phyloP scores from a whole-genome alignment of 2,329 filamentous ascomycete species.

The Atkinsonella texensis region DNA sequence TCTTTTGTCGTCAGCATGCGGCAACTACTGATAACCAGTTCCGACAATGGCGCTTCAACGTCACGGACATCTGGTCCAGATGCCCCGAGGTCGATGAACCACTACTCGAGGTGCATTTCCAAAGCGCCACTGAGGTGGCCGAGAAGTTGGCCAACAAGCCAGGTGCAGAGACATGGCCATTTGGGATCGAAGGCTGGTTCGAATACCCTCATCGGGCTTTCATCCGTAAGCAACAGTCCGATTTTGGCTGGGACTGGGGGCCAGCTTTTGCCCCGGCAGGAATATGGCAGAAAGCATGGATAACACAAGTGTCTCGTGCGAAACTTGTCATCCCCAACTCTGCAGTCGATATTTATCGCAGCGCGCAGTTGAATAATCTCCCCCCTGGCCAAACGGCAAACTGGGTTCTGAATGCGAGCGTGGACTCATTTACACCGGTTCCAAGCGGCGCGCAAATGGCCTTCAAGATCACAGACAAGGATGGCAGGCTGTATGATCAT shows the following conservation, averaged over 20 bases:
- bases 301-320: conserved; percentile 28
- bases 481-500: conserved; percentile 24
- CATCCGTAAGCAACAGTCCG: conserved; percentile 48
- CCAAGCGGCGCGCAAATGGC: conserved; percentile 28
- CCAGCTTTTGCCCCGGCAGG: conserved; percentile 50
- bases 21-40: conserved; percentile 51
- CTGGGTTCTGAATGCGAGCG: conserved; percentile 49
- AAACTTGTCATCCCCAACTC: conserved; percentile 27
- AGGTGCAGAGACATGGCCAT: conserved; percentile 6
- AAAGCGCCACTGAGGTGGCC: conserved; percentile 10
- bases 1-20: conserved; percentile 40
- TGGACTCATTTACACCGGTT: conserved; percentile 41
- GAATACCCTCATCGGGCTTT: conserved; percentile 11
- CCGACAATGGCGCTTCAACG: conserved; percentile 47
- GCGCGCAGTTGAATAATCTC: conserved; percentile 45
- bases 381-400: conserved; percentile 42
- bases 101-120: conserved; percentile 12
- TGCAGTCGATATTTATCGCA: conserved; percentile 45
- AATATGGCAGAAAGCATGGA: conserved; percentile 46
- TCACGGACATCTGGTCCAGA: conserved; percentile 30
- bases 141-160: conserved; percentile 2
- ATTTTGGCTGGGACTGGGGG: conserved; percentile 56
- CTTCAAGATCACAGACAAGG: conserved; percentile 32
- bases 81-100: conserved; percentile 4
- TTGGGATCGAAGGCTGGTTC: conserved; percentile 7